Evolutionary conservation across 805 yeast genomes (phyloP), one percentile per base, ranked within the genome.

Genomic region (Saturnispora galanensis): DNA sequence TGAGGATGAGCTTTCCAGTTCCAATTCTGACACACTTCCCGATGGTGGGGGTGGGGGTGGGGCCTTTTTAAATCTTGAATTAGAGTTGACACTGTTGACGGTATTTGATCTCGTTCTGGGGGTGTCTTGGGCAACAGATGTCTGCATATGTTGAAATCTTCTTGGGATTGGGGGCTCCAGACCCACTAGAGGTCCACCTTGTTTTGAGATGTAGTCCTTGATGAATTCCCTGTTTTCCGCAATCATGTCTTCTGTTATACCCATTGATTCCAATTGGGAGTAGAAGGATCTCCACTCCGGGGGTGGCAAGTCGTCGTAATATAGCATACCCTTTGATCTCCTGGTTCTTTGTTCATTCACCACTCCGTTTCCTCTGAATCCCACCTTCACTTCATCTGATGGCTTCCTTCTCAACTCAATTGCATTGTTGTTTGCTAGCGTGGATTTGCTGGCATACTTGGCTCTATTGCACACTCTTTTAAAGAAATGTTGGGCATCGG

Each of bases 191-290:
- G 93, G 81, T 17, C 89, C 84, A 44, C 93, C 86, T 58, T 78
- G 81, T 54, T 80, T 69, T 3, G 77, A 66, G 47, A 86, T 83
- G 56, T 83, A 86, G 44, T 79, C 81, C 59, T 84, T 86, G 56
- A 86, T 84, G 59, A 85, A 84, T 48, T 83, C 84, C 47, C 88
- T 69, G 57, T 86, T 84, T 43, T 84, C 90, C 0, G 89, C 93
- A 59, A 86, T 85, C 89, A 84, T 81, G 52, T 85, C 95, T 56
- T 86, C 94, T 1, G 85, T 63, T 47, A 86, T 86, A 1, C 96
- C 96, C 44, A 83, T 81, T 15, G 74, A 69, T 35, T 81, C 90
- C 44, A 86, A 68, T 56, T 83, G 88, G 8, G 73, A 65, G 51
- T 86, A 84, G 46, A 86, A 69, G 1, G 80, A 68, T 41, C 89